Evolutionary conservation across 2,329 filamentous ascomycete species (phyloP).

Genomic region (Sarocladium brachiariae): DNA sequence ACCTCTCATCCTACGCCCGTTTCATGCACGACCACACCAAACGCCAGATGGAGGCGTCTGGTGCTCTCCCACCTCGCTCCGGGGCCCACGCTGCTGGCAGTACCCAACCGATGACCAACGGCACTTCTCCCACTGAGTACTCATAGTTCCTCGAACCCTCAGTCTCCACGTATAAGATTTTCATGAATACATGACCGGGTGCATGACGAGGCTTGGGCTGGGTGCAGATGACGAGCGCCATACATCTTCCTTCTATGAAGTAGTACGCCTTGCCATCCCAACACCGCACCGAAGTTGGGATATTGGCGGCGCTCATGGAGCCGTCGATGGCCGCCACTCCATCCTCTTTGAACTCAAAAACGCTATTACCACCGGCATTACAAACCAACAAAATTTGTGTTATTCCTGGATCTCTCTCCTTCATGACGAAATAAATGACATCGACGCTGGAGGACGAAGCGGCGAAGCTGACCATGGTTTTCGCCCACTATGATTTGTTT

Average conservation of each 20-base stretch:
- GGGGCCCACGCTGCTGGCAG: conserved; percentile 11
- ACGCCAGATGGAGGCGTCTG: conserved; percentile 54
- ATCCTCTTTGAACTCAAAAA: too few relatives aligned
- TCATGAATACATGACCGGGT: too few relatives aligned
- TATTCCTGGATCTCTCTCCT: not conserved
- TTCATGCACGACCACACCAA: conserved; percentile 61
- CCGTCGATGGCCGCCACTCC: too few relatives aligned
- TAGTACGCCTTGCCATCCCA: not conserved
- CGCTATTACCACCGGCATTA: not conserved
- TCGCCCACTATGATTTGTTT: not conserved
- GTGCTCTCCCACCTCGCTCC: conserved; percentile 20
- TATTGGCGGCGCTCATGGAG: not conserved
- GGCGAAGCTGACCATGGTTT: not conserved
- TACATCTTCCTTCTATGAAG: not conserved
- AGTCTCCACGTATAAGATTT: too few relatives aligned
- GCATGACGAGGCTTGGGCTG: too few relatives aligned
- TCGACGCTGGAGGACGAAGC: not conserved
- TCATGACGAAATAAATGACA: conserved; percentile 3
- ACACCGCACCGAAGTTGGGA: not conserved
- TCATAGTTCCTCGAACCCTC: not conserved
- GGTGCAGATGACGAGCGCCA: too few relatives aligned
- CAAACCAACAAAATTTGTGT: not conserved
- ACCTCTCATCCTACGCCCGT: conserved; percentile 49
- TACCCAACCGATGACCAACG: conserved; percentile 22
- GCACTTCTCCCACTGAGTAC: conserved; percentile 17